Conservation (phyloP, 306 rosid genomes). For the Geum urbanum region DNA sequence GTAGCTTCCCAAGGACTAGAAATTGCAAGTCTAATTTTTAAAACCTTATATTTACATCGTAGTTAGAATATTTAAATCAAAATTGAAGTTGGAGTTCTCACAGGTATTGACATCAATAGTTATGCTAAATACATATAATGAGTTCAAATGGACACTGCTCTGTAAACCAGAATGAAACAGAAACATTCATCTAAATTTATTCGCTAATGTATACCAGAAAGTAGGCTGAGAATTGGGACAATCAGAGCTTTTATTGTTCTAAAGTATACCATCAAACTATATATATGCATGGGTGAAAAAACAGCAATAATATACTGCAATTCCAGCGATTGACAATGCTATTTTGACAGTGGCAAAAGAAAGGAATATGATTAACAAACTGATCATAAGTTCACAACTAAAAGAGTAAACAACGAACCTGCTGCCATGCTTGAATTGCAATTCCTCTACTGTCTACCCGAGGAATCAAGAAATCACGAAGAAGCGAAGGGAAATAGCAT, state of each 20-base stretch:
- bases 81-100: neutral
- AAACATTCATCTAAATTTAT: no score
- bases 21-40: neutral
- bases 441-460: constrained; percentile 70
- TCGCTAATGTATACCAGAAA: no score
- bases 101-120: neutral
- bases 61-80: no score
- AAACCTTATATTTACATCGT: neutral
- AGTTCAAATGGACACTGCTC: neutral
- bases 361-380: neutral
- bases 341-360: neutral
- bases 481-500: constrained; percentile 71
- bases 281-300: no score
- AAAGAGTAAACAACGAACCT: constrained; percentile 43
- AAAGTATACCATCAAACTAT: no score
- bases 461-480: constrained; percentile 71
- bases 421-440: constrained; percentile 90
- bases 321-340: neutral
- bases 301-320: neutral
- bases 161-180: neutral
- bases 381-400: neutral
- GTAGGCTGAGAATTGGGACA: no score
- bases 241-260: no score
- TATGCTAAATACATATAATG: neutral
- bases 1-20: neutral